Percentiles rank a stretch among this genome's conserved stretches.
phyloP scores from a whole-genome alignment of 2,329 filamentous ascomycete genomes.

The Fusarium tuaranense region DNA sequence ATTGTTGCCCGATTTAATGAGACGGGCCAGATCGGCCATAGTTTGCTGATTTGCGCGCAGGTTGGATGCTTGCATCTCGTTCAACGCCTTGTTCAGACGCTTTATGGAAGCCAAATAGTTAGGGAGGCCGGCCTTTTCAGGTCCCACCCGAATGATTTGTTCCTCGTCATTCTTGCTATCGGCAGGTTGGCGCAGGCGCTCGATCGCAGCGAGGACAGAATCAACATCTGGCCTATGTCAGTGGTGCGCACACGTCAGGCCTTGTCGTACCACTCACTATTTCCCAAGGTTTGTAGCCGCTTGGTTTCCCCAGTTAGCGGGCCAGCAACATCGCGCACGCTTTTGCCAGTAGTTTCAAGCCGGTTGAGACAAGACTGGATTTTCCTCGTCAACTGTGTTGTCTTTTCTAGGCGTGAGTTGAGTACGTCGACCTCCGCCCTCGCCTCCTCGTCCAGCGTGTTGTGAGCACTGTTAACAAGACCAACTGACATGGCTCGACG shows the following conservation, averaged over 20 bases:
- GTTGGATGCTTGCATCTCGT: constrained; percentile 89
- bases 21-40: constrained; percentile 79
- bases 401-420: constrained; percentile 86
- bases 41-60: constrained; percentile 92
- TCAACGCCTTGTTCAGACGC: constrained; percentile 85
- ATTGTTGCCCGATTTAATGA: constrained; percentile 82
- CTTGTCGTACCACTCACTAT: constrained; percentile 62
- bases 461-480: constrained; percentile 57
- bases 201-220: constrained; percentile 85
- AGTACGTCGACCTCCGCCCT: constrained; percentile 77
- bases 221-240: constrained; percentile 76
- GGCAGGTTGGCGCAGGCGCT: constrained; percentile 87
- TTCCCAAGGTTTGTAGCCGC: constrained; percentile 86
- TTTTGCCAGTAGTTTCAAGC: constrained; percentile 88
- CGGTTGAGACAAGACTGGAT: constrained; percentile 89
- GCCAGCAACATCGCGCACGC: constrained; percentile 90
- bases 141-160: constrained; percentile 88
- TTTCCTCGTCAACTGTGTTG: constrained; percentile 92
- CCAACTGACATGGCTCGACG: constrained; percentile 62
- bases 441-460: constrained; percentile 73
- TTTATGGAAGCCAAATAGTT: constrained; percentile 92
- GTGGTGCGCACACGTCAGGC: constrained; percentile 8
- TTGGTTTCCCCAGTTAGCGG: constrained; percentile 94
- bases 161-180: constrained; percentile 95
- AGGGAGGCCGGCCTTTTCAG: constrained; percentile 82